phyloP scores from a whole-genome alignment of 306 rosid species.

The Adenanthera pavonina region DNA sequence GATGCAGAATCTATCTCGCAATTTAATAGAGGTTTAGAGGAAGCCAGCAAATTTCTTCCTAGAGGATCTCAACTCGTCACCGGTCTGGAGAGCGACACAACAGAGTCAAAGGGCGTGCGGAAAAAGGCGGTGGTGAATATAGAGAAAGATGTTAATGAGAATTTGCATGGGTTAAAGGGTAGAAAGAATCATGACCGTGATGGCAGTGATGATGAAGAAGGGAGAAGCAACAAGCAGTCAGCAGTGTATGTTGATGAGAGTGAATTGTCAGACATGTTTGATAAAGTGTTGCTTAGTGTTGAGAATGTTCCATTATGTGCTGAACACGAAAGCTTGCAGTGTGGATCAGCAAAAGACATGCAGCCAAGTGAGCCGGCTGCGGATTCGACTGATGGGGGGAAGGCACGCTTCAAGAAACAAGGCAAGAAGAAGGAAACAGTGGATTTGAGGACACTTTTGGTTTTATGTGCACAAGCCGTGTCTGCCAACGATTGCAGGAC shows the following conservation, averaged over 20 bases:
- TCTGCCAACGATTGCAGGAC: conserved; percentile 63
- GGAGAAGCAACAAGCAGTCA: conserved; percentile 61
- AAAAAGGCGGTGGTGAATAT: conserved; percentile 26
- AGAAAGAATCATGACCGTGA: conserved; percentile 59
- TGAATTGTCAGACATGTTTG: conserved; percentile 60
- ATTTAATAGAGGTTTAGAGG: conserved; percentile 81
- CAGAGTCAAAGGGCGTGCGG: conserved; percentile 35
- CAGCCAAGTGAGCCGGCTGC: conserved; percentile 30
- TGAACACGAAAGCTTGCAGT: conserved; percentile 24
- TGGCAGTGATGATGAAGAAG: conserved; percentile 44
- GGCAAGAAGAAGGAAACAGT: conserved; percentile 57
- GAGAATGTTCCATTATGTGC: conserved; percentile 51
- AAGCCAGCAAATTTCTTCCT: conserved; percentile 91
- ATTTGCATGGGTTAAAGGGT: conserved; percentile 45
- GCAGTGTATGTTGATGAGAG: conserved; percentile 54
- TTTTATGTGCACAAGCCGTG: conserved; percentile 73
- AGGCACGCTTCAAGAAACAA: conserved; percentile 51
- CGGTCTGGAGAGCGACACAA: conserved; percentile 45
- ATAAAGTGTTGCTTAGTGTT: conserved; percentile 55
- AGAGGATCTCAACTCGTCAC: conserved; percentile 47
- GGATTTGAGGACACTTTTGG: conserved; percentile 68
- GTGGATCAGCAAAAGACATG: conserved; percentile 19
- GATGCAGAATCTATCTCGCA: conserved; percentile 68
- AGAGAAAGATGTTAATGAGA: conserved; percentile 49
- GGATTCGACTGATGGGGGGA: conserved; percentile 44